A percentile compares a stretch with the other conserved stretches of the same genome.
These are phyloP conservation scores for Plasmodium vinckei DNA, from an alignment of 169 alveolate species.

Conservation along the genomic window DNA sequence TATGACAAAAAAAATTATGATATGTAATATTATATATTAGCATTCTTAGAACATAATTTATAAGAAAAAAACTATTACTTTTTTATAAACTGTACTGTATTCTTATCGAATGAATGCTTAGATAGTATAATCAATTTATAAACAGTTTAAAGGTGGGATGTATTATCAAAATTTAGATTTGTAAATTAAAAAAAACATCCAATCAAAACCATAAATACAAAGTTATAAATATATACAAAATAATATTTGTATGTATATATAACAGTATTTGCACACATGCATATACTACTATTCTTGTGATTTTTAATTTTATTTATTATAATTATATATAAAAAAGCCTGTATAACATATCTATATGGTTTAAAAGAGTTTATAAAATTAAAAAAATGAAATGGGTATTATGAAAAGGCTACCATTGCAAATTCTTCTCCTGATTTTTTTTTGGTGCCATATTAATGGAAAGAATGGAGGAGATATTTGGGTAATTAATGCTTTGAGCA, in stretches of 20 bases:
- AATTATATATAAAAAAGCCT: background rate
- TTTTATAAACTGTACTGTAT: background rate
- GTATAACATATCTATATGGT: background rate
- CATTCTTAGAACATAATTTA: background rate
- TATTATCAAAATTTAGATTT: too few species aligned
- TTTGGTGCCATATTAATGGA: background rate
- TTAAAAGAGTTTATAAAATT: constrained; percentile 6
- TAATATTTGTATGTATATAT: too few species aligned
- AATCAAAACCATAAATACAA: too few species aligned
- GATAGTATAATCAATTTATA: too few species aligned
- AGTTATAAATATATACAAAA: too few species aligned
- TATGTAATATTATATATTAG: too few species aligned
- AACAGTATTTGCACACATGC: too few species aligned
- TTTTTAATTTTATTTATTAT: background rate
- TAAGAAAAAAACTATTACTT: background rate
- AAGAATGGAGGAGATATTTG: constrained; percentile 13
- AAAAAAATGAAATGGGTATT: constrained; percentile 72
- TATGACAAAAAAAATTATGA: too few species aligned
- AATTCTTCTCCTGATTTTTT: constrained; percentile 16
- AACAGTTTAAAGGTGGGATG: too few species aligned
- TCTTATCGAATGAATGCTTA: too few species aligned
- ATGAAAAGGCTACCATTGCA: constrained; percentile 39
- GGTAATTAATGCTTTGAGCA: background rate
- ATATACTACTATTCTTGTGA: too few species aligned
- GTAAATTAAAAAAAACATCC: too few species aligned